A percentile compares a stretch with the other conserved stretches of the same genome.
phyloP scores from a whole-genome alignment of 2,329 filamentous ascomycete species.

The Aureobasidium leucospermi region DNA sequence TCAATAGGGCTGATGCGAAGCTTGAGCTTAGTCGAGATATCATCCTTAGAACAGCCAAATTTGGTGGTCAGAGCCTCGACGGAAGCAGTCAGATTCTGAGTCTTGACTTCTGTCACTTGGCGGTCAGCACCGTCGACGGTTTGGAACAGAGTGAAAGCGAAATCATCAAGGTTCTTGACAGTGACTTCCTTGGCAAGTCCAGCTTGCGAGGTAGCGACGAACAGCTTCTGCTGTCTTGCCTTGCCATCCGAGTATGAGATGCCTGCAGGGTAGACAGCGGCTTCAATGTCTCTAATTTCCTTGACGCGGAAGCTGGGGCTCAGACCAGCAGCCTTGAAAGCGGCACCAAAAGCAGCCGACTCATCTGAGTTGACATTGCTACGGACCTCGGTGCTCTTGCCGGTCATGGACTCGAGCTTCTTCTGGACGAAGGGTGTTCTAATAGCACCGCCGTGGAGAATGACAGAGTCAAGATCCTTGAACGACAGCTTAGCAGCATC shows the following conservation, averaged over 20 bases:
- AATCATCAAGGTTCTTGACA: constrained; percentile 75
- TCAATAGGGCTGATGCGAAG: constrained; percentile 65
- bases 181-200: constrained; percentile 77
- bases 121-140: constrained; percentile 52
- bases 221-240: constrained; percentile 71
- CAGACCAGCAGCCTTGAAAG: constrained; percentile 84
- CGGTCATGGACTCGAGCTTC: constrained; percentile 68
- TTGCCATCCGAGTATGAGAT: constrained; percentile 66
- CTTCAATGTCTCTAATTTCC: constrained; percentile 82
- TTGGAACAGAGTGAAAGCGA: constrained; percentile 74
- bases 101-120: constrained; percentile 59
- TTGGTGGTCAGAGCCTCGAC: constrained; percentile 71
- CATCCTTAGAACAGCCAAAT: constrained; percentile 66
- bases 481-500: constrained; percentile 64
- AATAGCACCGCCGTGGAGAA: constrained; percentile 84
- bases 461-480: constrained; percentile 75
- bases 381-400: constrained; percentile 69
- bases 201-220: constrained; percentile 67
- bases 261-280: constrained; percentile 62
- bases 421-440: constrained; percentile 93
- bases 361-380: constrained; percentile 97
- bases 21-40: constrained; percentile 73
- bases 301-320: constrained; percentile 97
- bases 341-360: constrained; percentile 89
- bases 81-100: constrained; percentile 78